These are phyloP conservation scores for Coleophoma crateriformis DNA, from an alignment of 2,329 filamentous ascomycete species.

Conservation along the genomic window DNA sequence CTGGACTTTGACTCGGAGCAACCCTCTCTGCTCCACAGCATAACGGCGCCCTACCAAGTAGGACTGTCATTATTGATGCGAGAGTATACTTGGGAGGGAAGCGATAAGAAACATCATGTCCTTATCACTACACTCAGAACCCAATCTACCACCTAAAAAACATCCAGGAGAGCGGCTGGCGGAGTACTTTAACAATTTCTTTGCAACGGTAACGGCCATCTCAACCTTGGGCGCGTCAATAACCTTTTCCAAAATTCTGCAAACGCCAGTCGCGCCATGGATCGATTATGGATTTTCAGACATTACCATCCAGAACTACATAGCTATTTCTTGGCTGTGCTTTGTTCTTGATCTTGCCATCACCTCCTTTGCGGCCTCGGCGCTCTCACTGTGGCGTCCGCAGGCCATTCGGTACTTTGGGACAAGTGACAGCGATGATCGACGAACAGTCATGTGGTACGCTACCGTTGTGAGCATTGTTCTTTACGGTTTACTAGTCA, in stretches of 20 bases:
- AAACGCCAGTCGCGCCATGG: slow-evolving; percentile 7
- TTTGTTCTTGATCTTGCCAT: slow-evolving; percentile 7
- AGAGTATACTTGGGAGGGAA: too few relatives aligned
- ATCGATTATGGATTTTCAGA: slow-evolving; percentile 3
- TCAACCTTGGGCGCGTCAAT: slow-evolving; percentile 10
- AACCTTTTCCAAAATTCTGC: slow-evolving; percentile 9
- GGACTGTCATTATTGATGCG: too few relatives aligned
- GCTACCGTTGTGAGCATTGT: slow-evolving; percentile 6
- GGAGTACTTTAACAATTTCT: slow-evolving; percentile 12
- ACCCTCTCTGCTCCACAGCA: too few relatives aligned
- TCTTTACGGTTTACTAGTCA: slow-evolving; percentile 4
- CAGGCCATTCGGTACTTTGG: slow-evolving; percentile 7
- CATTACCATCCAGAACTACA: slow-evolving; percentile 3
- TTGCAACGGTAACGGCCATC: slow-evolving; percentile 10
- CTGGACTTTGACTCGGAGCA: too few relatives aligned
- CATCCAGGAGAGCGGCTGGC: slow-evolving; percentile 13
- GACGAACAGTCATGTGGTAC: slow-evolving; percentile 11
- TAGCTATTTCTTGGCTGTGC: slow-evolving; percentile 6
- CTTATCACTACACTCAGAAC: too few relatives aligned
- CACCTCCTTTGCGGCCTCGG: slow-evolving; percentile 6
- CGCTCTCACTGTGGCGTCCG: slow-evolving; percentile 4
- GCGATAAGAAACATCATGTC: too few relatives aligned
- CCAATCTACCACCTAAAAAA: not conserved
- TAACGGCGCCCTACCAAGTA: too few relatives aligned
- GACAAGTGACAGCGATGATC: slow-evolving; percentile 2